Percentiles rank a stretch among this genome's conserved stretches.
Evolutionary conservation across 164 flowering plant species (phyloP).

Genomic region (Sextonia rubra): DNA sequence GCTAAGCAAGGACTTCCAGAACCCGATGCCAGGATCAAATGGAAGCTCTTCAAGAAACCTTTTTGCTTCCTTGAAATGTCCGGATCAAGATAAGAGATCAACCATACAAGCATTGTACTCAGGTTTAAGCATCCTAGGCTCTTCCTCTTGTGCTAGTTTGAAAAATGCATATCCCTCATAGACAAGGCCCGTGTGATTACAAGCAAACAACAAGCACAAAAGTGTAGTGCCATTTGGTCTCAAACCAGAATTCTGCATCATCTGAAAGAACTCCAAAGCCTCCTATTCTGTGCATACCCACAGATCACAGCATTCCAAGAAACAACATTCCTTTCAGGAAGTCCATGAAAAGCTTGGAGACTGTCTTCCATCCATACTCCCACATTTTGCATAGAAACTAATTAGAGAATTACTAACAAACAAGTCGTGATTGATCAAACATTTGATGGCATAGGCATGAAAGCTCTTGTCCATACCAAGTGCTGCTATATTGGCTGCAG

Average conservation of each 20-base stretch:
- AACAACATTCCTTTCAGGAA: slow-evolving; percentile 44
- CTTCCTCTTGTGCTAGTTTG: slow-evolving; percentile 27
- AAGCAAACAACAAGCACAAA: slow-evolving; percentile 64
- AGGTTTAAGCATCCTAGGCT: slow-evolving; percentile 39
- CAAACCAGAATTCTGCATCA: background rate
- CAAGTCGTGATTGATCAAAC: slow-evolving; percentile 35
- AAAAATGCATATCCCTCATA: slow-evolving; percentile 53
- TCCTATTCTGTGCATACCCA: slow-evolving; percentile 75
- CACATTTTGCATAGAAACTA: slow-evolving; percentile 84
- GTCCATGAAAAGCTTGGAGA: slow-evolving; percentile 41
- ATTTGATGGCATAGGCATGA: slow-evolving; percentile 73
- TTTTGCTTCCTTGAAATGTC: slow-evolving; percentile 53
- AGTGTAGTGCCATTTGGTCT: slow-evolving; percentile 25
- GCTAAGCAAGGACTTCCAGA: slow-evolving; percentile 82
- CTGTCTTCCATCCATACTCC: slow-evolving; percentile 77
- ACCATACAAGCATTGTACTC: slow-evolving; percentile 86
- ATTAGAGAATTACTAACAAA: slow-evolving; percentile 66
- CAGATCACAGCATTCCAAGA: slow-evolving; percentile 84
- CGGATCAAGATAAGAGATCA: slow-evolving; percentile 68
- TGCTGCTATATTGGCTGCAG: slow-evolving; percentile 67
- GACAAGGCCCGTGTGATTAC: slow-evolving; percentile 72
- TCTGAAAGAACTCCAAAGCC: slow-evolving; percentile 32
- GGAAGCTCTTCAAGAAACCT: slow-evolving; percentile 49
- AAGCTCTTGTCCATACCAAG: slow-evolving; percentile 67
- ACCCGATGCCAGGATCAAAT: slow-evolving; percentile 75